These are phyloP conservation scores for Puccinia horiana DNA, from an alignment of 1,284 basidiomycete genomes.

Conservation along the genomic window DNA sequence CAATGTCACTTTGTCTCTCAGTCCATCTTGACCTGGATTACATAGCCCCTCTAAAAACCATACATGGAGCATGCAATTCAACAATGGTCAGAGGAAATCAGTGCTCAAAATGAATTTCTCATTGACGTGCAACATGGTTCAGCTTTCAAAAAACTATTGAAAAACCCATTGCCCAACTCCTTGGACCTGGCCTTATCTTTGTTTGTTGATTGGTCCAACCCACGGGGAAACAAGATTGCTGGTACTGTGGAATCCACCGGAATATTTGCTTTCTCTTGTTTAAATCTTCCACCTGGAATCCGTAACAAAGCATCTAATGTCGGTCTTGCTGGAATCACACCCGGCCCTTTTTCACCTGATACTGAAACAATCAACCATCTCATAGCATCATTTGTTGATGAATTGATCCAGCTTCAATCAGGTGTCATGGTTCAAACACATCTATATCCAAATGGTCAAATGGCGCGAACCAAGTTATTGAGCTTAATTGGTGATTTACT, in stretches of 20 bases:
- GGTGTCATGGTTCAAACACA: constrained; percentile 24
- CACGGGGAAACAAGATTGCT: constrained; percentile 17
- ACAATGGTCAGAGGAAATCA: background rate
- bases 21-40: background rate
- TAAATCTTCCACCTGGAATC: constrained; percentile 9
- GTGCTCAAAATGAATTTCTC: background rate
- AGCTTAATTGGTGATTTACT: background rate
- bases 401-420: constrained; percentile 38
- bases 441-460: background rate
- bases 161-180: background rate
- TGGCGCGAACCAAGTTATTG: background rate
- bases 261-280: background rate
- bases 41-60: background rate
- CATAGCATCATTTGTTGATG: background rate
- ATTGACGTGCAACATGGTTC: constrained; percentile 3
- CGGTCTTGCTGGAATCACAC: constrained; percentile 34
- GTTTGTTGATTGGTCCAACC: constrained; percentile 14
- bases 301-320: background rate
- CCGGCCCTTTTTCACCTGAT: background rate
- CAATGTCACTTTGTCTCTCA: background rate
- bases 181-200: constrained; percentile 5
- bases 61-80: background rate
- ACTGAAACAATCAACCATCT: constrained; percentile 18
- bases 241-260: constrained; percentile 18
- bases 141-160: background rate